Percentiles rank a stretch among this genome's conserved stretches.
Evolutionary conservation across 306 rosid species (phyloP).

Genomic region (Trifolium fragiferum): DNA sequence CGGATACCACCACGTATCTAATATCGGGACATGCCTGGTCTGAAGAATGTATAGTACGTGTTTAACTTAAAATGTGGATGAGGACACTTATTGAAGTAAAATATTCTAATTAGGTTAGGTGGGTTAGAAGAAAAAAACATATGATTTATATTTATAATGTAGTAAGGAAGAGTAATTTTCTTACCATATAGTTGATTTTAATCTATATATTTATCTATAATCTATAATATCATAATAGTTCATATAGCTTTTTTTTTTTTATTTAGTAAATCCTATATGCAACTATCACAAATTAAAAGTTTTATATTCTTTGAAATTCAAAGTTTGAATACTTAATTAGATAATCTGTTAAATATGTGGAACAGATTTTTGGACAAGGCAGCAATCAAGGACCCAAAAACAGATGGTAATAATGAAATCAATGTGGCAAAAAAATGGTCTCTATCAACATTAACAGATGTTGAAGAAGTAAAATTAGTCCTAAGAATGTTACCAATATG

Average conservation of each 20-base stretch:
- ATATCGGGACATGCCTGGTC: too few relatives aligned
- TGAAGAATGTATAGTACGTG: too few relatives aligned
- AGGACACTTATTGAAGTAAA: too few relatives aligned
- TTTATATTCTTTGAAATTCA: neutral
- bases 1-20: too few relatives aligned
- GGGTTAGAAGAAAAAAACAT: too few relatives aligned
- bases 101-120: too few relatives aligned
- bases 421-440: conserved; percentile 55
- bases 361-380: conserved; percentile 85
- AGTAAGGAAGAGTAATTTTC: neutral
- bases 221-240: too few relatives aligned
- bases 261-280: neutral
- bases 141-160: too few relatives aligned
- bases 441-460: conserved; percentile 74
- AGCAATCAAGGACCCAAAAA: conserved; percentile 59
- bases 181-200: neutral
- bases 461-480: conserved; percentile 80
- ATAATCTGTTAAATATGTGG: neutral
- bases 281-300: too few relatives aligned
- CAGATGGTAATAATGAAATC: neutral
- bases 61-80: too few relatives aligned
- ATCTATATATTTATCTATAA: too few relatives aligned
- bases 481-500: conserved; percentile 79
- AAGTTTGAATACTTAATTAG: neutral
- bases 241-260: neutral